Evolutionary conservation across 2,329 filamentous ascomycete genomes (phyloP).

Genomic region (Phoma sp.): DNA sequence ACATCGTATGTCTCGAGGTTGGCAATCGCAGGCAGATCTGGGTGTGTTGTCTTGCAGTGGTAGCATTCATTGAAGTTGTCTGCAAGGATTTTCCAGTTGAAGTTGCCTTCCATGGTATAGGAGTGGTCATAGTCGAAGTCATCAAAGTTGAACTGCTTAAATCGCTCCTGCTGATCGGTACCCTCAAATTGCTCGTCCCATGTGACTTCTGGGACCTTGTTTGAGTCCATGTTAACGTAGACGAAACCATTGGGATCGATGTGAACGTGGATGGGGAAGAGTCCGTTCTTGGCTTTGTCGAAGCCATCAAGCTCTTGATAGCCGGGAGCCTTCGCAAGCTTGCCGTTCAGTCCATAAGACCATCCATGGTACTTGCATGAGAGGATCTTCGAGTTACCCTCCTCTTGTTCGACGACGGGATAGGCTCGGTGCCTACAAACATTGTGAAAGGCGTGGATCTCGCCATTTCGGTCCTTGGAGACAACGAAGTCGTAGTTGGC

Average conservation of each 20-base stretch:
- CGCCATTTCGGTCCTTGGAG: conserved; percentile 47
- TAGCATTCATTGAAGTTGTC: conserved; percentile 75
- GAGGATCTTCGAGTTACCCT: conserved; percentile 51
- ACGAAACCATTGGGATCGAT: conserved; percentile 45
- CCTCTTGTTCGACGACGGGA: conserved; percentile 49
- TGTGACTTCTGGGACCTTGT: conserved; percentile 38
- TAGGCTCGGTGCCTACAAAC: conserved; percentile 57
- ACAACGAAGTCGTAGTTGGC: conserved; percentile 54
- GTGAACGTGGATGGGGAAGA: conserved; percentile 46
- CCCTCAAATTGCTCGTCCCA: conserved; percentile 42
- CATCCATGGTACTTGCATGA: conserved; percentile 57
- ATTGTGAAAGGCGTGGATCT: conserved; percentile 55
- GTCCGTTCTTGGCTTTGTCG: conserved; percentile 48
- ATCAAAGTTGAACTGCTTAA: conserved; percentile 43
- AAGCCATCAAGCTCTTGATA: conserved; percentile 52
- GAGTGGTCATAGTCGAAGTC: conserved; percentile 58
- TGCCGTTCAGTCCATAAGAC: conserved; percentile 55
- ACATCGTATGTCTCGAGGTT: conserved; percentile 63
- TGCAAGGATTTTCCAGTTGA: conserved; percentile 46
- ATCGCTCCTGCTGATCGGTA: conserved; percentile 44
- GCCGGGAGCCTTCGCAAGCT: conserved; percentile 54
- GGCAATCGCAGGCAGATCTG: conserved; percentile 63
- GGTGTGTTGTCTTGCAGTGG: conserved; percentile 67
- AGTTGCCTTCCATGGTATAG: conserved; percentile 42
- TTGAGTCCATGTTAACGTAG: conserved; percentile 48